A percentile compares a stretch with the other conserved stretches of the same genome.
Conservation (phyloP, 2,329 filamentous ascomycete genomes). For the Tolypocladium capitatum region DNA sequence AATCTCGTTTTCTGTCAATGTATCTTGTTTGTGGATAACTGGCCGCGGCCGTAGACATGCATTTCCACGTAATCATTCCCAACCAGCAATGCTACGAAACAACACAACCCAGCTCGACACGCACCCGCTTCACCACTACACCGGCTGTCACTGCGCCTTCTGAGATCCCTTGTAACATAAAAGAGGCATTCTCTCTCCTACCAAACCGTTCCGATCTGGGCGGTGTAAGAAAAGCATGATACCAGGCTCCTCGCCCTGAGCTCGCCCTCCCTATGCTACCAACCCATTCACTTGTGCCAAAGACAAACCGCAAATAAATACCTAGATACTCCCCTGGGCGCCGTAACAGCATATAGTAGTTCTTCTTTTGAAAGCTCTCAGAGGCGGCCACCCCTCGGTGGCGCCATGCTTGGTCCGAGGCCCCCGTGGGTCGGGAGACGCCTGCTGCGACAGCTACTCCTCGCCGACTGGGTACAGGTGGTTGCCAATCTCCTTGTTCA, state of each 20-base stretch:
- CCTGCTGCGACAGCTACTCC: conserved; percentile 17
- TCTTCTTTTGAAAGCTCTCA: background rate
- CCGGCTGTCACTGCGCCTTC: background rate
- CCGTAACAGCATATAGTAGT: conserved; percentile 1
- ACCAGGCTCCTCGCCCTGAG: background rate
- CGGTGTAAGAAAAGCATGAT: background rate
- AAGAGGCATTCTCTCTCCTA: background rate
- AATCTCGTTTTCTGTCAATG: too few relatives aligned
- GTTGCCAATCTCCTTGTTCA: conserved; percentile 90
- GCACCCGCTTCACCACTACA: background rate
- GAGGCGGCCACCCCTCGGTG: background rate
- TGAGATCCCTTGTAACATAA: background rate
- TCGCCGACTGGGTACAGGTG: conserved; percentile 82
- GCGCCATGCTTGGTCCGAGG: background rate
- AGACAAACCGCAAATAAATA: background rate
- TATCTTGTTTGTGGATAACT: background rate
- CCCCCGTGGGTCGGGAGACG: background rate
- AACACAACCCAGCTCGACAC: background rate
- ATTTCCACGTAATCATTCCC: background rate
- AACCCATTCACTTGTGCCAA: background rate
- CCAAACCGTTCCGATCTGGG: background rate
- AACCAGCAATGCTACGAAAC: background rate
- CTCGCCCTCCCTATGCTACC: conserved; percentile 2
- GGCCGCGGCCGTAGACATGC: background rate
- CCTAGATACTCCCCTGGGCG: conserved; percentile 5